Percentiles rank a stretch among this genome's conserved stretches.
Conservation (phyloP, 805 yeast species). For the Kuraishia piskuri region DNA sequence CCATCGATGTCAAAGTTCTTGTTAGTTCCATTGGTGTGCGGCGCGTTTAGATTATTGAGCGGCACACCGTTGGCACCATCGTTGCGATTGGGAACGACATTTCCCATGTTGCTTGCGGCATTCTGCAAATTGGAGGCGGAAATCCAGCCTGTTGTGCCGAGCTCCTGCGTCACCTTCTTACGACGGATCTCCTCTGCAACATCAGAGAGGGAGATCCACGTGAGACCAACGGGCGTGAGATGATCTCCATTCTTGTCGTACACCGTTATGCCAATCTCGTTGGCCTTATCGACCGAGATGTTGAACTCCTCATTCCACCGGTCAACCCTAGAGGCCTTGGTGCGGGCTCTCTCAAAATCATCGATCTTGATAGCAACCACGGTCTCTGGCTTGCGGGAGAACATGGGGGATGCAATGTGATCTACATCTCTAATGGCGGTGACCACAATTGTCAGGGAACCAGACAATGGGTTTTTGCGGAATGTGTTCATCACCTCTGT, state of each 20-base stretch:
- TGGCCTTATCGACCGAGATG: slow-evolving; percentile 79
- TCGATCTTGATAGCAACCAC: slow-evolving; percentile 75
- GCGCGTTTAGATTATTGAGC: not conserved
- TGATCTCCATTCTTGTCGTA: slow-evolving; percentile 69
- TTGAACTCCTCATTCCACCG: slow-evolving; percentile 79
- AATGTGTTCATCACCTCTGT: slow-evolving; percentile 59
- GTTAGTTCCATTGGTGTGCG: slow-evolving; percentile 2
- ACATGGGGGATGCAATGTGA: slow-evolving; percentile 80
- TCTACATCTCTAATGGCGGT: slow-evolving; percentile 82
- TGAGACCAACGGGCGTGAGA: slow-evolving; percentile 79
- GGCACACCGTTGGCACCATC: not conserved
- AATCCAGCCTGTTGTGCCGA: slow-evolving; percentile 78
- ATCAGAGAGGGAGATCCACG: slow-evolving; percentile 88
- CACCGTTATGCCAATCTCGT: slow-evolving; percentile 83
- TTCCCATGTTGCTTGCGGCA: slow-evolving; percentile 2
- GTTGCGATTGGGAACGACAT: not conserved
- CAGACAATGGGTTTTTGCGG: slow-evolving; percentile 78
- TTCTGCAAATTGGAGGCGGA: slow-evolving; percentile 54
- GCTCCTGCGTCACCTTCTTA: slow-evolving; percentile 69
- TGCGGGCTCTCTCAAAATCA: slow-evolving; percentile 73
- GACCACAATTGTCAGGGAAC: slow-evolving; percentile 65
- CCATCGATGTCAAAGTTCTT: not conserved
- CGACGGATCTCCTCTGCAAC: slow-evolving; percentile 92
- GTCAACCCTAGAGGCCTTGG: slow-evolving; percentile 68
- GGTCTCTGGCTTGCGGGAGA: slow-evolving; percentile 73